Evolutionary conservation across 2,329 filamentous ascomycete genomes (phyloP).

Genomic region (Aureobasidium melanogenum): DNA sequence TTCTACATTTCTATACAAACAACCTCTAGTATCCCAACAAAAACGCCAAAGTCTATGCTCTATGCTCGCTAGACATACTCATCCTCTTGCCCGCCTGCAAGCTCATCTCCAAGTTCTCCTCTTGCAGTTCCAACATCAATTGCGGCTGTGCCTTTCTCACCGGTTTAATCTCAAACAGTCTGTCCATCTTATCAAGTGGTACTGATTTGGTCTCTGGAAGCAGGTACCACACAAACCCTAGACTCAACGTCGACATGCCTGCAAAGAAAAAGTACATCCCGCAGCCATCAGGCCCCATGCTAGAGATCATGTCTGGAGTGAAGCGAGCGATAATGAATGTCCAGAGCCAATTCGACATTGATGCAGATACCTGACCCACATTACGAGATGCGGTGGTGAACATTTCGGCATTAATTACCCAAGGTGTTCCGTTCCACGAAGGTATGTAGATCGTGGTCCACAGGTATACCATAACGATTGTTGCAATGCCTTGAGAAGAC

Average conservation of each 20-base stretch:
- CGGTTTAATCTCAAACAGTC: constrained; percentile 37
- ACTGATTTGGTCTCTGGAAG: constrained; percentile 36
- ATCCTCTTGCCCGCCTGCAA: constrained; percentile 5
- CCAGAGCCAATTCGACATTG: constrained; percentile 26
- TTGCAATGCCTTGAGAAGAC: constrained; percentile 40
- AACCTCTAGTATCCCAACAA: no score
- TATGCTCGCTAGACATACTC: not conserved
- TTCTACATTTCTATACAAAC: no score
- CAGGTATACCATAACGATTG: constrained; percentile 47
- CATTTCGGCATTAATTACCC: constrained; percentile 41
- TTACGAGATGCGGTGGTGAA: constrained; percentile 34
- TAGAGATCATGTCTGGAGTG: constrained; percentile 42
- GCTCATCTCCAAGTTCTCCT: constrained; percentile 8
- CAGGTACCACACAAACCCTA: constrained; percentile 38
- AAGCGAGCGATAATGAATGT: constrained; percentile 31
- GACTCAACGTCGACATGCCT: constrained; percentile 35
- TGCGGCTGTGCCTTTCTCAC: constrained; percentile 31
- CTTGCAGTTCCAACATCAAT: constrained; percentile 27
- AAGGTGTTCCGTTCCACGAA: constrained; percentile 25
- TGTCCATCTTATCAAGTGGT: constrained; percentile 38
- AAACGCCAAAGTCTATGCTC: not conserved
- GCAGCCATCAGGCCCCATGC: constrained; percentile 31
- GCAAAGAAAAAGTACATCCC: constrained; percentile 40
- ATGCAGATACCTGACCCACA: constrained; percentile 25
- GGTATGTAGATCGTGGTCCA: constrained; percentile 46